Evolutionary conservation across 768 basidiomycete genomes (phyloP), one percentile per base, ranked within the genome.

Genomic region (Mycena polygramma): DNA sequence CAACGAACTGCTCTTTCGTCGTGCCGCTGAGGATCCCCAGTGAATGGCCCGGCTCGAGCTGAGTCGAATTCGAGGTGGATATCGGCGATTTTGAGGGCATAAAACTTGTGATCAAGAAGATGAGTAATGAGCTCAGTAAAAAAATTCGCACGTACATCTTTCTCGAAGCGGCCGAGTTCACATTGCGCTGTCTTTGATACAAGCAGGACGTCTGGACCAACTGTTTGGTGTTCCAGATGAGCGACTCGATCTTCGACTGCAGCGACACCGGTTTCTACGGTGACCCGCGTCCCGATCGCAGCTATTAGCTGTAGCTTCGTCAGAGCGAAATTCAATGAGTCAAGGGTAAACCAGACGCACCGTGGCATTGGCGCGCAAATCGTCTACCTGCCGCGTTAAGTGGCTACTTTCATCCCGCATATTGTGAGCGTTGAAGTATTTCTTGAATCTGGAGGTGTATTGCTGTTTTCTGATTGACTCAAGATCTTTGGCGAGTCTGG

Each of bases 81-180:
- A n/a, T 66, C 64, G 2, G 55, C 64, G 2, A 66, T 7, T 41
- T 66, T 66, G 20, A 66, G 15, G 1, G 57, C 55, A 51, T 66
- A 57, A 41, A 49, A 66, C 63, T 64, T n/a, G 39, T 14, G 39
- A n/a, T n/a, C n/a, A 41, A 7, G 8, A 41, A 14, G 39, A 41
- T 7, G 8, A 41, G 8, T 41, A 14, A 14, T 7, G 14, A 14
- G 7, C 39, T 7, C 8, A 41, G 39, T 7, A 7, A 14, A 41
- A 41, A 41, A 41, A 7, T 41, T 14, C 39, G 7, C 8, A 46
- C 45, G 7, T 17, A 46, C 45, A 17, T 46, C 45, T 17, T 46
- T 17, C 45, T 46, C 45, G 15, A 46, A 46, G 45, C 45, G 45
- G 15, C 10, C 45, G 10, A 46, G 45, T 46, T 46, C 45, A 26